Evolutionary conservation across 2,329 filamentous ascomycete genomes (phyloP), one percentile per base, ranked within the genome.

Genomic region (Colletotrichum falcatum): DNA sequence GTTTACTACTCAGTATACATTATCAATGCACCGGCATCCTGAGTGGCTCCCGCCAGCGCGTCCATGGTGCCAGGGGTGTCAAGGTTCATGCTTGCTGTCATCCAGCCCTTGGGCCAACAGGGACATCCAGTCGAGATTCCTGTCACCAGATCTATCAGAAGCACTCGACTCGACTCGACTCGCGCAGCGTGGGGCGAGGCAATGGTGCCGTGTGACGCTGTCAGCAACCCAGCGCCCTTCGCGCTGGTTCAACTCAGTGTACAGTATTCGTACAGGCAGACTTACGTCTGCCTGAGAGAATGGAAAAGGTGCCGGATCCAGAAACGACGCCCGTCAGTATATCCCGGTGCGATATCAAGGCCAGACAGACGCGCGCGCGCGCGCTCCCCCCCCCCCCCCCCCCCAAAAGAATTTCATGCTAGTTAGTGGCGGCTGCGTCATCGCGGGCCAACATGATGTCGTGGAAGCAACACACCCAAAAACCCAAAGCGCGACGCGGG

Each of bases 341-440:
- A 30, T 55, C 55, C 55, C 56, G 42, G 26, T 33, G 56, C 46
- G 54, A 55, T 60, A 60, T 60, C 46, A 48, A 51, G 49, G 12
- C 64, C 67, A 70, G 51, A 44, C 64, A 70, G 56, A 30, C 62
- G 56, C 67, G 61, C 61, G 58, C 28, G 16, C 49, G n/a, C n/a
- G n/a, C n/a, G n/a, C n/a, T n/a, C 44, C 44, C 44, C 44, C 5
- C 20, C 8, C 8, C 18, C 39, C 18, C 1, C 30, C 30, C 30
- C 30, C 30, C 30, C 30, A 48, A 49, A 49, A 44, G 26, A 61
- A 58, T 44, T 39, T 51, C 63, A 37, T 67, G 58, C 51, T 62
- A 67, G 58, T 60, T 59, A 62, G 64, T 55, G 64, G 64, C 67
- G 58, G 64, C 67, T 70, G 67, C 67, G 64, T 70, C 64, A 70